Conservation (phyloP, 2,329 filamentous ascomycete species). For the Penicillium brasilianum region DNA sequence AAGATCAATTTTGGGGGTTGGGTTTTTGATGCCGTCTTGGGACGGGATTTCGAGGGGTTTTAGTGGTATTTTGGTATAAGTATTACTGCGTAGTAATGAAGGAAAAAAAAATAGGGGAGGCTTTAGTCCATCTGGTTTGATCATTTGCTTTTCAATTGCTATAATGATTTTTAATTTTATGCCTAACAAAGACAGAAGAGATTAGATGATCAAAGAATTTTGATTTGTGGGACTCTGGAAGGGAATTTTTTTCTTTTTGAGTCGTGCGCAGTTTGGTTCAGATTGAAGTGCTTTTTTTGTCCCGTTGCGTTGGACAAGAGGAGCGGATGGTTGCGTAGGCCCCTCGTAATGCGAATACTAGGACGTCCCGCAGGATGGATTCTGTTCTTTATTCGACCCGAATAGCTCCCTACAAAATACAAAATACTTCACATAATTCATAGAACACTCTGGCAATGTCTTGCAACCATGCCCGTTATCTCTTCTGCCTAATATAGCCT, state of each 20-base stretch:
- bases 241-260: slow-evolving; percentile 6
- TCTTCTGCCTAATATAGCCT: neutral
- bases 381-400: too few relatives aligned
- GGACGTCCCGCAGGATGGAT: too few relatives aligned
- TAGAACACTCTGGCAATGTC: too few relatives aligned
- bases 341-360: slow-evolving; percentile 23
- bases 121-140: neutral
- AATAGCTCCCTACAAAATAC: too few relatives aligned
- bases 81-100: too few relatives aligned
- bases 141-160: neutral
- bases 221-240: neutral
- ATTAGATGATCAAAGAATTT: neutral
- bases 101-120: neutral
- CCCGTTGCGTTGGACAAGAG: slow-evolving; percentile 8
- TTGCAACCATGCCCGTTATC: neutral
- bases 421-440: too few relatives aligned
- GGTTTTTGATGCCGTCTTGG: slow-evolving; percentile 21
- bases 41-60: slow-evolving; percentile 8
- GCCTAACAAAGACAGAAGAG: neutral
- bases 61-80: too few relatives aligned
- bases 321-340: slow-evolving; percentile 33
- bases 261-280: slow-evolving; percentile 15
- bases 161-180: neutral
- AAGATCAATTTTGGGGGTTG: slow-evolving; percentile 33
- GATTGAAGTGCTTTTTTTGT: slow-evolving; percentile 19